Evolutionary conservation across 192 early-diverging fungal genomes (phyloP).

Genomic region (Coemansia sp.): DNA sequence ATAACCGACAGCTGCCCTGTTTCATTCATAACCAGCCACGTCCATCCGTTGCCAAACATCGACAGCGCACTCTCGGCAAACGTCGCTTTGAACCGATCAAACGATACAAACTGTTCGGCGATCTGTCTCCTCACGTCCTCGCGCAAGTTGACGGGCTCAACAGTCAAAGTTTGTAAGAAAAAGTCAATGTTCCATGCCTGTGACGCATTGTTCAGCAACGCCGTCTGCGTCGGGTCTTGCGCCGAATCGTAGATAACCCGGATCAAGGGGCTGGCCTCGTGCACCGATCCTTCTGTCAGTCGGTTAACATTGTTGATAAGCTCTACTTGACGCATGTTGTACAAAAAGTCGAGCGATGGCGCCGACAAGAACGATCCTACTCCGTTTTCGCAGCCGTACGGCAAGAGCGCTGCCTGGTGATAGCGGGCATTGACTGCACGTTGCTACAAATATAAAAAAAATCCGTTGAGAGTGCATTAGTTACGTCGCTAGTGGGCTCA

Average conservation of each 20-base stretch:
- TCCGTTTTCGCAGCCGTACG: slow-evolving; percentile 33
- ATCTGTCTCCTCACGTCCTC: slow-evolving; percentile 31
- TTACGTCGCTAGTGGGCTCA: not conserved
- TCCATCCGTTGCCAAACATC: slow-evolving; percentile 56
- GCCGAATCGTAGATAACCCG: slow-evolving; percentile 34
- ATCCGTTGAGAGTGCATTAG: not conserved
- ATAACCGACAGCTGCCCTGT: slow-evolving; percentile 43
- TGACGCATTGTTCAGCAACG: slow-evolving; percentile 50
- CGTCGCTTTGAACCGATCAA: slow-evolving; percentile 44
- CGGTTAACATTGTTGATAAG: slow-evolving; percentile 53
- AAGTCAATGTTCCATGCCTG: slow-evolving; percentile 58
- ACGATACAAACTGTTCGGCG: slow-evolving; percentile 31
- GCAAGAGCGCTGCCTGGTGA: slow-evolving; percentile 39
- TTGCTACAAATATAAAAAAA: slow-evolving; percentile 21
- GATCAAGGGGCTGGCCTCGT: slow-evolving; percentile 35
- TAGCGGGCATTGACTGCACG: slow-evolving; percentile 12
- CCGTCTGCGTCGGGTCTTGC: slow-evolving; percentile 28
- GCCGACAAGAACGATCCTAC: slow-evolving; percentile 43
- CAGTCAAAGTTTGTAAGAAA: slow-evolving; percentile 47
- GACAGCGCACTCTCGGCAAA: slow-evolving; percentile 39
- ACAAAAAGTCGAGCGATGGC: slow-evolving; percentile 42
- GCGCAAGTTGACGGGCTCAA: slow-evolving; percentile 14
- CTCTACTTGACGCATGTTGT: slow-evolving; percentile 47
- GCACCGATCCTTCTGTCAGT: slow-evolving; percentile 40
- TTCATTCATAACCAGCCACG: slow-evolving; percentile 50